Base-by-base conservation (phyloP, 768 basidiomycete genomes). In the Crassisporium funariophilum region DNA sequence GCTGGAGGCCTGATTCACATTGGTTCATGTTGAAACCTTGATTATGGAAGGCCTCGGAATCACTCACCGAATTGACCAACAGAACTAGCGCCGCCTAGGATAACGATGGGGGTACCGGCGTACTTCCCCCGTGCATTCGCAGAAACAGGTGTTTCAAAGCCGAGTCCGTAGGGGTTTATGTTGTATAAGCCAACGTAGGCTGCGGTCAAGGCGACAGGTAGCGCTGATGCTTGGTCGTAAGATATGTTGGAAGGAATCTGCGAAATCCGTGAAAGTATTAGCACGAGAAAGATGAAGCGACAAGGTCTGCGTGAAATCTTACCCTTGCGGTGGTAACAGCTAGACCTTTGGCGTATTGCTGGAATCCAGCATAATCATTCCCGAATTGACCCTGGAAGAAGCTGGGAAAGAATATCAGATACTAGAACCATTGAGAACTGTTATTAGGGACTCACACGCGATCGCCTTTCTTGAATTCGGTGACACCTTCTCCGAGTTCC, bases 391-490 rank as follows among this genome's bases (percentile, higher is more conserved):
- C 73, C 42, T 75, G 73, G 51, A 61, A 69, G 48, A 76, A 66
- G 23, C 76, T 76, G 27, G 15, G 21, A 8, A 33, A 13, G 16
- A 6, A 9, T 12, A 6, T 15, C 35, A 37, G 5, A 37, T 15
- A 21, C 9, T 4, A 10, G 11, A 21, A 13, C 27, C 8, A 29
- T 29, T 31, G n/a, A 16, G 9, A n/a, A n/a, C n/a, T n/a, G n/a
- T n/a, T n/a, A n/a, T n/a, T n/a, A n/a, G n/a, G n/a, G n/a, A 50
- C 73, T 57, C 56, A 78, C 76, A 82, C 74, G 55, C 70, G 63
- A 55, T 82, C 78, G 4, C 81, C 81, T 33, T 69, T 68, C 49
- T 72, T 68, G 57, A 79, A 74, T 38, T 63, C 63, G 13, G 60
- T 63, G 4, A 82, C 78, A 3, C 72, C 77, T 34, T 73, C 70